These are phyloP conservation scores for Tetramitus jugosus DNA, from an alignment of 208 protist species.

Conservation along the genomic window DNA sequence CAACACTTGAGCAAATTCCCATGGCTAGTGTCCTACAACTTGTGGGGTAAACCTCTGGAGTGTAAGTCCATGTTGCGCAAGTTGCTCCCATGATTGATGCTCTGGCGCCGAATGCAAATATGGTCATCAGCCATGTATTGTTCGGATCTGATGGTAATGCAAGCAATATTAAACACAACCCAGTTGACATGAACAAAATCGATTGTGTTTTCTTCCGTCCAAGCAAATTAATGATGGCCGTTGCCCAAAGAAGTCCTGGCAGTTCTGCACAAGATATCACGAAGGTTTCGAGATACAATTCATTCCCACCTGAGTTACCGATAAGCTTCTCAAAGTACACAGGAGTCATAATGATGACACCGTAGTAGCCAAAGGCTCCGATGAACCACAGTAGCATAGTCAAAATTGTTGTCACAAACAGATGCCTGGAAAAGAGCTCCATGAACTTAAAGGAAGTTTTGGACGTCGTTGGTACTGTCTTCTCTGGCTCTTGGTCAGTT, in stretches of 20 bases:
- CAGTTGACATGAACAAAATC: not conserved
- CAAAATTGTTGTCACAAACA: not conserved
- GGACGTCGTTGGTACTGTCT: not conserved
- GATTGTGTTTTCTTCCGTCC: not conserved
- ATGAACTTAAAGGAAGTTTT: not conserved
- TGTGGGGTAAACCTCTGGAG: not conserved
- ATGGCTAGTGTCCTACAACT: not conserved
- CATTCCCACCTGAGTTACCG: not conserved
- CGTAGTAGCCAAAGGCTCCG: not conserved
- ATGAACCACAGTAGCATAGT: not conserved
- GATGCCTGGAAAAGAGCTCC: not conserved
- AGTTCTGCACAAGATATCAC: not conserved
- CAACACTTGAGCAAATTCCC: not conserved
- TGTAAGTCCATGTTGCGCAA: not conserved
- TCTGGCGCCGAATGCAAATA: slow-evolving; percentile 13
- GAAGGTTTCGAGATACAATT: not conserved
- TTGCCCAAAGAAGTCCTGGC: not conserved
- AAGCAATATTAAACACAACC: not conserved
- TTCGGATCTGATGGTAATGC: not conserved
- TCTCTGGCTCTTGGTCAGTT: not conserved
- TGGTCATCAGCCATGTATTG: not conserved
- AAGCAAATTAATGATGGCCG: not conserved
- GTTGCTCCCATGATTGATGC: not conserved
- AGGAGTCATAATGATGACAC: not conserved
- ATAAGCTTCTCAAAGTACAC: not conserved